Percentiles rank a stretch among this genome's conserved stretches.
These are phyloP conservation scores for Plasmopara viticola DNA, from an alignment of 352 stramenopile species.

Conservation along the genomic window DNA sequence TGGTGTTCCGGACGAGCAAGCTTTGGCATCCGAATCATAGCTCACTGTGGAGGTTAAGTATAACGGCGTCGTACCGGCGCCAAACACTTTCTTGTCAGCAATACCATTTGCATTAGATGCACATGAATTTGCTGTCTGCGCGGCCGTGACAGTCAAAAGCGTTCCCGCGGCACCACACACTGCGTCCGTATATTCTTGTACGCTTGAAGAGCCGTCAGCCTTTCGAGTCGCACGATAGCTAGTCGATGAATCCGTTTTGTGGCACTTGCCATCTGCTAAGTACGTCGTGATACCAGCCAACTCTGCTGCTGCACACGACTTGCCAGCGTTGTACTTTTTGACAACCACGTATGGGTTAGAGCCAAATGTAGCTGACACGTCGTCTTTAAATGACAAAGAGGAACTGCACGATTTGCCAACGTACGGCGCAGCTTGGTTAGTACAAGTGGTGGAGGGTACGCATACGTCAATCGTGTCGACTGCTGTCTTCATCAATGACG, in stretches of 20 bases:
- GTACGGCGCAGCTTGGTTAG: background rate
- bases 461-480: background rate
- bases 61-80: slow-evolving; percentile 1
- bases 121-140: slow-evolving; percentile 1
- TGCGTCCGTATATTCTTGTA: slow-evolving; percentile 1
- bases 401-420: background rate
- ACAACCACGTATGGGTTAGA: slow-evolving; percentile 8
- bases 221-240: slow-evolving; percentile 2
- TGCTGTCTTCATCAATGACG: background rate
- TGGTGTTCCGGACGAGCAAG: background rate
- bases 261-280: slow-evolving; percentile 10
- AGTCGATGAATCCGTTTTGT: background rate
- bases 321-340: background rate
- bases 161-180: background rate
- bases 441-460: background rate
- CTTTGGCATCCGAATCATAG: slow-evolving; percentile 1
- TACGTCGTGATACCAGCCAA: slow-evolving; percentile 6
- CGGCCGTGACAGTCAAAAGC: background rate
- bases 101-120: background rate
- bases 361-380: slow-evolving; percentile 3
- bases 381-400: background rate
- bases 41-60: slow-evolving; percentile 1
- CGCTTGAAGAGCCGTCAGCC: background rate
- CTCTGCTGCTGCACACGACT: background rate
- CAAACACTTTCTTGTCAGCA: slow-evolving; percentile 8